These are phyloP conservation scores for Pythium myriotylum DNA, from an alignment of 352 stramenopile genomes.

Conservation along the genomic window DNA sequence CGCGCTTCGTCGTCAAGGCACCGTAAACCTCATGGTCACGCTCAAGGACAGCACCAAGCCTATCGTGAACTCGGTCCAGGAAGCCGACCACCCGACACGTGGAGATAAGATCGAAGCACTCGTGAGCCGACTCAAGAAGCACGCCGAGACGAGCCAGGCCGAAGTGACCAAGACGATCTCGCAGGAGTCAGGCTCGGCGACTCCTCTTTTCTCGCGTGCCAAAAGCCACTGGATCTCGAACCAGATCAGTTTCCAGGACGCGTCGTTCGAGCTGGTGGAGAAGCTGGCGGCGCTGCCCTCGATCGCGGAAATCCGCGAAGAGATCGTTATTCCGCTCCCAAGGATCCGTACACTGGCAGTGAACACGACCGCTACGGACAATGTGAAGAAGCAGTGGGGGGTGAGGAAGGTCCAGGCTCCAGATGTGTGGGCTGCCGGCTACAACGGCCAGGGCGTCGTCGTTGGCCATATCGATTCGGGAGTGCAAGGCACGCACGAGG, in stretches of 20 bases:
- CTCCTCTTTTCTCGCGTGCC: background rate
- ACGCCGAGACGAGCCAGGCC: conserved; percentile 11
- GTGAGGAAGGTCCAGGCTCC: conserved; percentile 19
- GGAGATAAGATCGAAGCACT: conserved; percentile 26
- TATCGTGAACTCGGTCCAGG: conserved; percentile 2
- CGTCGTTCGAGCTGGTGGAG: conserved; percentile 14
- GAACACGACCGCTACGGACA: background rate
- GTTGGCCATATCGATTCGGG: conserved; percentile 34
- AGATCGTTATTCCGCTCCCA: background rate
- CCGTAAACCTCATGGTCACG: conserved; percentile 19
- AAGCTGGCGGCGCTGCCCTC: conserved; percentile 20
- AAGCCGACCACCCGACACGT: conserved; percentile 8
- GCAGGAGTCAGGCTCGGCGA: background rate
- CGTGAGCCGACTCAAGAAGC: conserved; percentile 14
- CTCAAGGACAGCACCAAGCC: conserved; percentile 8
- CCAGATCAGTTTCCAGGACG: conserved; percentile 16
- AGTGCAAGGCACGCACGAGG: conserved; percentile 25
- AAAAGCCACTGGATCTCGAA: conserved; percentile 23
- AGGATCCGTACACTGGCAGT: background rate
- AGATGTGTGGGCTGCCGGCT: conserved; percentile 24
- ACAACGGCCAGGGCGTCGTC: conserved; percentile 22
- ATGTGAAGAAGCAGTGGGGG: conserved; percentile 19
- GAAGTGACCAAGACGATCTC: conserved; percentile 10
- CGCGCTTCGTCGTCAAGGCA: conserved; percentile 1
- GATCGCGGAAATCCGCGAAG: conserved; percentile 13